Percentiles rank a stretch among this genome's conserved stretches.
phyloP scores from a whole-genome alignment of 2,329 filamentous ascomycete genomes.

The Mycosphaerelloides madeirae region DNA sequence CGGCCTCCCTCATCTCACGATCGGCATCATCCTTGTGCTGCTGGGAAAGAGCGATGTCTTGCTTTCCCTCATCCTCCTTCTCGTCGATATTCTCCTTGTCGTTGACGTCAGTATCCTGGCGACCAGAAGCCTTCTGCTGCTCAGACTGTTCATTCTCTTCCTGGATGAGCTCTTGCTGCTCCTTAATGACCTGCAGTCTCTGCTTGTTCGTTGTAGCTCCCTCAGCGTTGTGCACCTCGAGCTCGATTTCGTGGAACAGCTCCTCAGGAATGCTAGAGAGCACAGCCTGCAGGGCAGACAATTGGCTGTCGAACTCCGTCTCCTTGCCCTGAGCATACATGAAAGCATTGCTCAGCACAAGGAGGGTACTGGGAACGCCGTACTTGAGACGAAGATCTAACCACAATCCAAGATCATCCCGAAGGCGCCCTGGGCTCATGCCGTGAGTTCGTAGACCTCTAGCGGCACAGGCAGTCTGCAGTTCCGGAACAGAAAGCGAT shows the following conservation, averaged over 20 bases:
- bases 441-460: conserved; percentile 91
- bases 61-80: conserved; percentile 59
- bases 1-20: conserved; percentile 21
- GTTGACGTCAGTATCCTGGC: conserved; percentile 47
- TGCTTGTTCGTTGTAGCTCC: conserved; percentile 98
- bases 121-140: conserved; percentile 68
- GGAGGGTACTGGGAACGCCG: conserved; percentile 89
- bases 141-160: conserved; percentile 93
- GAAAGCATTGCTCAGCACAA: conserved; percentile 95
- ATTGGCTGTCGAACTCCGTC: conserved; percentile 76
- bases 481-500: conserved; percentile 83
- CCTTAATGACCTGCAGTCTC: conserved; percentile 93
- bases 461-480: conserved; percentile 86
- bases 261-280: conserved; percentile 94
- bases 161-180: conserved; percentile 96
- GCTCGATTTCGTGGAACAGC: conserved; percentile 98
- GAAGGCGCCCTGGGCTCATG: conserved; percentile 79
- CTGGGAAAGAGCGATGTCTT: conserved; percentile 26
- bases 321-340: conserved; percentile 90
- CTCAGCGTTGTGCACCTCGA: conserved; percentile 94
- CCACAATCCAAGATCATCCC: conserved; percentile 90
- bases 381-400: conserved; percentile 88
- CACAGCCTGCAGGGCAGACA: conserved; percentile 87
- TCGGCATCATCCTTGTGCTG: conserved; percentile 9
- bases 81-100: conserved; percentile 93